Evolutionary conservation across 2,329 filamentous ascomycete species (phyloP).

Genomic region (Helotiales sp.): DNA sequence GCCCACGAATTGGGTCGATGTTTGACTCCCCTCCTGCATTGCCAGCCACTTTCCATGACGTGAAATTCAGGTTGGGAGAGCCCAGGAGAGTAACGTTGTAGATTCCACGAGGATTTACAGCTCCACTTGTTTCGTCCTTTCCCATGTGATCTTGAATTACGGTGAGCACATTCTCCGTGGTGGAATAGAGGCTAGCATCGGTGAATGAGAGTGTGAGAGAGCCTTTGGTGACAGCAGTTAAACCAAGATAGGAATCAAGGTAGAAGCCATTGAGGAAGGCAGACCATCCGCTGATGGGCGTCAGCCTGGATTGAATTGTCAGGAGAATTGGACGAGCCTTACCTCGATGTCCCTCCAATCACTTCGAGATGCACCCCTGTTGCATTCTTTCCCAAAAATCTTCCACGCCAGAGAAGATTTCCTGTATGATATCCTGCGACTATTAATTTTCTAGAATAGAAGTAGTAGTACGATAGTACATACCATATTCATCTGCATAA

Average conservation of each 20-base stretch:
- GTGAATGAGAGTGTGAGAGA: slow-evolving; percentile 49
- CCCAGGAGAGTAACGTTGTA: slow-evolving; percentile 51
- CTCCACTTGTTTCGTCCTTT: slow-evolving; percentile 52
- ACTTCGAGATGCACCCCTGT: slow-evolving; percentile 32
- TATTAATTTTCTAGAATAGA: not conserved
- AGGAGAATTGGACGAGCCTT: not conserved
- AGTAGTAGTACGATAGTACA: not conserved
- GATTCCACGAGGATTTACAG: slow-evolving; percentile 52
- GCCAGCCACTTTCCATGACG: slow-evolving; percentile 57
- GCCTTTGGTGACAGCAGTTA: slow-evolving; percentile 40
- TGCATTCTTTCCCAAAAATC: slow-evolving; percentile 34
- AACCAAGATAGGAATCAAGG: slow-evolving; percentile 55
- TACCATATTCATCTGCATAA: slow-evolving; percentile 45
- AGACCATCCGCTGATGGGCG: slow-evolving; percentile 21
- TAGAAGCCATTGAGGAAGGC: slow-evolving; percentile 52
- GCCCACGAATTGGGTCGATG: slow-evolving; percentile 56
- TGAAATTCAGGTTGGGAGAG: slow-evolving; percentile 5
- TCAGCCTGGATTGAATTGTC: not conserved
- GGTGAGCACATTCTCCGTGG: slow-evolving; percentile 49
- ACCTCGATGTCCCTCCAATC: slow-evolving; percentile 24
- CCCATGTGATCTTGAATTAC: slow-evolving; percentile 61
- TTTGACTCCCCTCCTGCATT: slow-evolving; percentile 52
- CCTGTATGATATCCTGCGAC: slow-evolving; percentile 41
- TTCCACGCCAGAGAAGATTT: slow-evolving; percentile 45
- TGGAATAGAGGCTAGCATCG: slow-evolving; percentile 45